Conservation (phyloP, 257 asterid species). For the Solanum etuberosum region DNA sequence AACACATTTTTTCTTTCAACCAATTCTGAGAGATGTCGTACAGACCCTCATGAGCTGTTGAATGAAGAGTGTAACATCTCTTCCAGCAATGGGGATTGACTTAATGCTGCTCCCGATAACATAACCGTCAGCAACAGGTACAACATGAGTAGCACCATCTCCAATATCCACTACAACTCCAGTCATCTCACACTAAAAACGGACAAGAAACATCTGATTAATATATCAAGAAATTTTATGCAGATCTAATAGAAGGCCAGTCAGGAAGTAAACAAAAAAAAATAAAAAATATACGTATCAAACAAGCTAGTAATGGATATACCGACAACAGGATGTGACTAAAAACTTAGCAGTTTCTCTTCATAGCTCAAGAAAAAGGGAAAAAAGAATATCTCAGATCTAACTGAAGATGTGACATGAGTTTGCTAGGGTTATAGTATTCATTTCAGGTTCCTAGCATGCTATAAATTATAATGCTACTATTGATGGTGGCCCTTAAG, state of each 20-base stretch:
- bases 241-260: not conserved
- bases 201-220: not conserved
- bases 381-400: not conserved
- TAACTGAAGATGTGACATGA: not conserved
- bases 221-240: not conserved
- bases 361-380: not conserved
- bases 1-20: not conserved
- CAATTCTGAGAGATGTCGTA: not conserved
- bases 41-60: slow-evolving; percentile 91
- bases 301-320: not conserved
- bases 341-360: not conserved
- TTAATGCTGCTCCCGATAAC: slow-evolving; percentile 95
- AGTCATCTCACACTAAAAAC: slow-evolving; percentile 91
- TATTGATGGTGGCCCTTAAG: not conserved
- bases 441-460: not conserved
- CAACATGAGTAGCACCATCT: slow-evolving; percentile 97
- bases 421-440: not conserved
- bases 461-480: not conserved
- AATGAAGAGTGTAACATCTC: slow-evolving; percentile 73
- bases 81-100: slow-evolving; percentile 80
- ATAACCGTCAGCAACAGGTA: slow-evolving; percentile 98
- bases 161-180: slow-evolving; percentile 94
- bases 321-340: not conserved
- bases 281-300: not conserved
- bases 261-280: not conserved